Evolutionary conservation across 345 rosid genomes (phyloP).

Genomic region (Boechera retrofracta): DNA sequence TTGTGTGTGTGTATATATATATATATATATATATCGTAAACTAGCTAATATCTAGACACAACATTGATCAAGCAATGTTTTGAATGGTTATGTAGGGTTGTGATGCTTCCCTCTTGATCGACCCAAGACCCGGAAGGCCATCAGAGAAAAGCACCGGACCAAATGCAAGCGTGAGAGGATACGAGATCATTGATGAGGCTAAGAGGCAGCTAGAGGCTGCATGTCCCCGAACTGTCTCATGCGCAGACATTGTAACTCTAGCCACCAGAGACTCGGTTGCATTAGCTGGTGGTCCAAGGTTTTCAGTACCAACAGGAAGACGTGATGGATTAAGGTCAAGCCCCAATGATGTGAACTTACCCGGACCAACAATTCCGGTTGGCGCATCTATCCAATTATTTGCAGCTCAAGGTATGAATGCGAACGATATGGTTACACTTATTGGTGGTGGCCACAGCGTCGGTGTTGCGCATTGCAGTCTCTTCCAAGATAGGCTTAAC

Average conservation of each 20-base stretch:
- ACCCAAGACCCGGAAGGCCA: slow-evolving; percentile 44
- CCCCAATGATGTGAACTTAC: slow-evolving; percentile 58
- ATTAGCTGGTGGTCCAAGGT: slow-evolving; percentile 64
- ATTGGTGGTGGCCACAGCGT: slow-evolving; percentile 74
- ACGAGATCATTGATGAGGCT: slow-evolving; percentile 47
- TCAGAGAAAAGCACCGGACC: slow-evolving; percentile 49
- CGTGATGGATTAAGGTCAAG: slow-evolving; percentile 64
- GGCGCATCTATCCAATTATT: slow-evolving; percentile 49
- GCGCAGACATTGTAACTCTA: slow-evolving; percentile 52
- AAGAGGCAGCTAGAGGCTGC: slow-evolving; percentile 43
- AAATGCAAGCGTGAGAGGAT: slow-evolving; percentile 46
- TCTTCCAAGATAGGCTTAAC: slow-evolving; percentile 59
- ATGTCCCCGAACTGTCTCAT: slow-evolving; percentile 42
- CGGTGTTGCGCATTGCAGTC: slow-evolving; percentile 70
- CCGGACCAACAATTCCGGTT: slow-evolving; percentile 59
- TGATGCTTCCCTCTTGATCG: slow-evolving; percentile 48
- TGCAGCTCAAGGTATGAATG: slow-evolving; percentile 51
- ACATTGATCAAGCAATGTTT: neutral
- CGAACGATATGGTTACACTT: slow-evolving; percentile 70
- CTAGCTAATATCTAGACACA: neutral
- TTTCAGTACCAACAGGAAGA: slow-evolving; percentile 60
- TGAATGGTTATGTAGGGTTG: slow-evolving; percentile 40
- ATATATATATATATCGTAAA: neutral
- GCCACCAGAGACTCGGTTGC: slow-evolving; percentile 68
- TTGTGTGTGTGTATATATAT: neutral